Evolutionary conservation across 768 basidiomycete genomes (phyloP), one percentile per base, ranked within the genome.

Genomic region (Termitomyces sp.): DNA sequence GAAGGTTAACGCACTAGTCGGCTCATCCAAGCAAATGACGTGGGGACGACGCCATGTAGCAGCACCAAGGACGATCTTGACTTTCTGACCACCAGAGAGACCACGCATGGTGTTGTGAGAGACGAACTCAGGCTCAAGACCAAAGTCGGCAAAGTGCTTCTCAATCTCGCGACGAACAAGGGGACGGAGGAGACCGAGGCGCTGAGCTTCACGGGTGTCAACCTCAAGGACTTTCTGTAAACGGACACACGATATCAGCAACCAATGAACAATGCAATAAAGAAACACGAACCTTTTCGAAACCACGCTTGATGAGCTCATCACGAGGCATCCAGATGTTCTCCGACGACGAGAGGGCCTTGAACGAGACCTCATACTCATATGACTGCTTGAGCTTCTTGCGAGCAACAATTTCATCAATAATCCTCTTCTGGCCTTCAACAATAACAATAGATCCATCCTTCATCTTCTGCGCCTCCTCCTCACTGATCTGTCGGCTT

Each of bases 361-460:
- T 97, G 88, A 98, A 92, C 62, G 95, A 93, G 25, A 96, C 88
- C 79, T 97, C 96, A 72, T 98, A 98, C 82, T 98, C 96, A 79
- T 97, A 98, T 17, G 94, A 96, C 81, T 98, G 96, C 87, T 98
- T 98, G 79, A 97, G 85, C 83, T 98, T 98, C 90, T 96, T 97
- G 74, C 96, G 89, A 60, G 82, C 65, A 66, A 86, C 71, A 71
- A 98, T 89, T 84, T 98, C 96, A 57, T 98, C 96, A 69, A 98
- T 98, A 71, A 86, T 70, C 68, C 96, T 85, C 86, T 98, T 98
- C 83, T 91, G 91, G 63, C 96, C 96, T 74, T 98, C 96, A 61
- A 96, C 82, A 68, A 96, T 77, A 68, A 95, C 82, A 68, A 86
- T 75, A 8, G 87, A 83, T 34, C 96, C 96, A 69, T 98, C 96